These are phyloP conservation scores for Lachnellula subtilissima DNA, from an alignment of 2,329 filamentous ascomycete species.

Conservation along the genomic window DNA sequence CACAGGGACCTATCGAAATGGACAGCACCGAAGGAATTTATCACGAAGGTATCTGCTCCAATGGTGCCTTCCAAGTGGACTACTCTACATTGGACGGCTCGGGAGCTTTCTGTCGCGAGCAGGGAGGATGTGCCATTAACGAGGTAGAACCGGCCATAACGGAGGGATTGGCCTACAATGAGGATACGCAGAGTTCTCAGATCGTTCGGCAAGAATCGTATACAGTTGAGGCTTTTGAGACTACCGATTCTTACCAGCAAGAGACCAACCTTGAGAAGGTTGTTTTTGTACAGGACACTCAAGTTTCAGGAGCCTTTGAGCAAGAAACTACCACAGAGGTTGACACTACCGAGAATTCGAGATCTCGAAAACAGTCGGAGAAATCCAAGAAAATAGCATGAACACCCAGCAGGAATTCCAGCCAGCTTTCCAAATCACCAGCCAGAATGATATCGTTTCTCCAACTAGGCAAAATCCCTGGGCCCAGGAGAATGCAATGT, in stretches of 20 bases:
- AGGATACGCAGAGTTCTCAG: no score
- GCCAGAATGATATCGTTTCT: background rate
- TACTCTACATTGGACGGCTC: background rate
- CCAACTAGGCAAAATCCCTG: background rate
- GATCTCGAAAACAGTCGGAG: background rate
- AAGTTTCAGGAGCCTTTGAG: background rate
- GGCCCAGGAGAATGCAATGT: background rate
- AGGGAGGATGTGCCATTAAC: background rate
- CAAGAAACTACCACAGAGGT: background rate
- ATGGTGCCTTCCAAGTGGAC: background rate
- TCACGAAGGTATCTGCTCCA: no score
- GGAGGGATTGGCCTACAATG: background rate
- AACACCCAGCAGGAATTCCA: background rate
- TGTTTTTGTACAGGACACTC: background rate
- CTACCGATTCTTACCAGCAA: no score
- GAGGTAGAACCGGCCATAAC: background rate
- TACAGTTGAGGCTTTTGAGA: no score
- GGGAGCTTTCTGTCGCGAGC: background rate
- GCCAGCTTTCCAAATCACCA: background rate
- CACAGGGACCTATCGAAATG: no score
- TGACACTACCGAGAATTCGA: background rate
- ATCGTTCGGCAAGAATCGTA: no score
- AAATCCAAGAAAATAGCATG: background rate
- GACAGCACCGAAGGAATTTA: no score
- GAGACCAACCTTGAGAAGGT: background rate